phyloP scores from a whole-genome alignment of 2,329 filamentous ascomycete genomes.

The Colletotrichum gigasporum region DNA sequence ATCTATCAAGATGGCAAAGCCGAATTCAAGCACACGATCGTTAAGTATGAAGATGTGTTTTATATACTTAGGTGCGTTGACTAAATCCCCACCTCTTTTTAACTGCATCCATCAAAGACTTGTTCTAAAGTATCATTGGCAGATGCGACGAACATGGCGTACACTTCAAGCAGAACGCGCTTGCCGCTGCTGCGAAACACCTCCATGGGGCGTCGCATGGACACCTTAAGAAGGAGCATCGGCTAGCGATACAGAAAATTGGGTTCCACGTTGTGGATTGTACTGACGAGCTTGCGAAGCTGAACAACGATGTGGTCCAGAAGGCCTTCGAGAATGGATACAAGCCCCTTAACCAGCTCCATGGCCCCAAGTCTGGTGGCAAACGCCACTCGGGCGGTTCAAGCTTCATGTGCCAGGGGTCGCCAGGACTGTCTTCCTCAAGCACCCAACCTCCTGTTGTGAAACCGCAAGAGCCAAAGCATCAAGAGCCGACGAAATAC shows the following conservation, averaged over 20 bases:
- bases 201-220: conserved; percentile 29
- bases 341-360: conserved; percentile 27
- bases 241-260: conserved; percentile 25
- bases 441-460: not conserved
- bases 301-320: conserved; percentile 32
- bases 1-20: conserved; percentile 34
- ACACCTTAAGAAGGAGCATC: conserved; percentile 20
- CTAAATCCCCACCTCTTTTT: not conserved
- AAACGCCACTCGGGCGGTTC: conserved; percentile 18
- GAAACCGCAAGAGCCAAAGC: not conserved
- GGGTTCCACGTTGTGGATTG: conserved; percentile 33
- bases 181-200: conserved; percentile 33
- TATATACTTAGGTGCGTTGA: conserved; percentile 31
- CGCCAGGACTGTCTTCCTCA: not conserved
- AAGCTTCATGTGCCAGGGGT: not conserved
- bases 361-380: conserved; percentile 25
- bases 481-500: not conserved
- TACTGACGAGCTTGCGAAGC: conserved; percentile 9
- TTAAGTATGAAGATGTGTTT: conserved; percentile 28
- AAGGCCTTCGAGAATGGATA: conserved; percentile 31
- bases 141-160: conserved; percentile 34
- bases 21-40: conserved; percentile 33
- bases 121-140: too few species aligned
- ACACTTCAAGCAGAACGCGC: conserved; percentile 31
- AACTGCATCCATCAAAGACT: too few species aligned